Evolutionary conservation across 768 basidiomycete genomes (phyloP), one percentile per base, ranked within the genome.

Genomic region (Tephrocybe rancida): DNA sequence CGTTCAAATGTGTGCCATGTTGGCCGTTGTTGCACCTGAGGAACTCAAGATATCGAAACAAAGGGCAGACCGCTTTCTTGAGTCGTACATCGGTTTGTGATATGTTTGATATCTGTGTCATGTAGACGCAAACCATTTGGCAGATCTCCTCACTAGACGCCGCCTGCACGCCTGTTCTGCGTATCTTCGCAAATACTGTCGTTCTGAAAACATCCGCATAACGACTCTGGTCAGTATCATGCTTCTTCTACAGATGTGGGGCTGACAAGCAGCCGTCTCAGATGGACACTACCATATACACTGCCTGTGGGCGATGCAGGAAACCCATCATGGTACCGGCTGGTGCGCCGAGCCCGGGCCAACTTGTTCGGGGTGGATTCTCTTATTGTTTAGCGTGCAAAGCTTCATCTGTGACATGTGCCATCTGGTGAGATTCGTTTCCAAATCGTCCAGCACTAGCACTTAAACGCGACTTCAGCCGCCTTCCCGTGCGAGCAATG

Each of bases 1-100:
- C 61, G 73, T 91, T 1, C 91, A 92, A 62, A 88, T 85, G 77
- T 92, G 90, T 67, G 83, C 88, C 1, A 82, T 89, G 77, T 64
- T 93, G 14, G 75, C 82, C 3, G 62, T 89, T 1, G 70, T 92
- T 18, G 88, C 85, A 6, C 73, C 78, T 0, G 61, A 74, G 39
- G 87, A 91, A 62, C 70, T 94, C 38, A 58, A 63, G 32, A 65
- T 90, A n/a, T 66, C 72, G 0, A 64, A 67, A 19, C 64, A 61
- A 42, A 73, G 85, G 41, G 70, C 71, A 22, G 62, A 73, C 18
- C 75, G 78, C 22, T 87, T 92, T 53, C 63, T 90, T 16, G 86
- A 90, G 55, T 72, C 86, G 0, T 93, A 93, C 62, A 77, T 90
- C 13, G 91, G 91, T 91, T 51, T 27, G 81, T 67, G 18, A 1